Base-by-base conservation (phyloP, 192 early-diverging fungal genomes). In the Umbelopsis ramanniana region DNA sequence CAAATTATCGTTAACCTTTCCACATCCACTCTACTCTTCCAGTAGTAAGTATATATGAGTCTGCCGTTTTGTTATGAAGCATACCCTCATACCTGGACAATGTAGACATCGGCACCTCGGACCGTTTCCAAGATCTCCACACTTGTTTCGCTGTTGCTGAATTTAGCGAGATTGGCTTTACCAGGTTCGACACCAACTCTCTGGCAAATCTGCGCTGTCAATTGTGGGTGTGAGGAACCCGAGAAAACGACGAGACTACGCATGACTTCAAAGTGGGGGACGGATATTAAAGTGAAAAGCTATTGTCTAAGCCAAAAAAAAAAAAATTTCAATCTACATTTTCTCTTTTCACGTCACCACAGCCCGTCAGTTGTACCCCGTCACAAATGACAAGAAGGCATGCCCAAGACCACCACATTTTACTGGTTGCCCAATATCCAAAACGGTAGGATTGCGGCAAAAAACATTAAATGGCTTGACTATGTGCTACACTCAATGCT, bases 1-100 rank as follows among this genome's bases (percentile, higher is more conserved):
- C 53, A 99, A 82, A 82, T 96, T 91, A 85, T 99, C 96, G 78
- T 97, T 97, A 75, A 98, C 95, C 43, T 95, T 85, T 17, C 96
- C 95, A 80, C 96, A 97, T 46, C 95, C 97, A 50, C 92, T 63
- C 57, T 63, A 63, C 26, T 19, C 26, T 17, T 50, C 26, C 24
- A 60, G 35, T 14, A 63, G 15, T 37, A 19, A 19, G 57, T 37
- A 17, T 37, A 29, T 72, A 37, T 29, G 2, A 12, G 15, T 11
- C 4, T 46, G n/a, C 17, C 26, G 26, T 48, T 72, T 7, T n/a
- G 7, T 19, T 24, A 33, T 19, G 80, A 22, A 37, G 26, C 2
- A 14, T 37, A 9, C 37, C 57, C 29, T 6, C 57, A 35, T 63
- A 63, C 89, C 82, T 94, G 91, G 33, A 98, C 87, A 83, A 98